Conservation (phyloP, 2,329 filamentous ascomycete species). For the Fusarium pilosicola region DNA sequence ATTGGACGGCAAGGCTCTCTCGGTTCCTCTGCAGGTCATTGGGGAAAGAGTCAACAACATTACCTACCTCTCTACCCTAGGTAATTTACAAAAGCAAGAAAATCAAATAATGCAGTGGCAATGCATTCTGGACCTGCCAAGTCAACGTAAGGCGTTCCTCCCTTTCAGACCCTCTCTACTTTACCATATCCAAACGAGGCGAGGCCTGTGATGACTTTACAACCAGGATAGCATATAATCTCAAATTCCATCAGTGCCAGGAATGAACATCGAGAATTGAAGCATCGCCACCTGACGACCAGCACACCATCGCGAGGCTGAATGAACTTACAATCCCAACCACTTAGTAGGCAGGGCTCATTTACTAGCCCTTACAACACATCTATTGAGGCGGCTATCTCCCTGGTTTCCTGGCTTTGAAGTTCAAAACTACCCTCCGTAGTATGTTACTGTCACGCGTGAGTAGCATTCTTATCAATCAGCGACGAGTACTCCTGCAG, state of each 20-base stretch:
- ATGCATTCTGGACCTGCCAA: neutral
- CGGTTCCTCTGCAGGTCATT: neutral
- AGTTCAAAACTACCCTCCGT: neutral
- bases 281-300: conserved; percentile 19
- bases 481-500: neutral
- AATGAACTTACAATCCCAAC: conserved; percentile 17
- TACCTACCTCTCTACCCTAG: too few relatives aligned
- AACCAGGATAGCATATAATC: conserved; percentile 8
- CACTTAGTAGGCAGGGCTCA: neutral
- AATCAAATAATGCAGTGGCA: neutral
- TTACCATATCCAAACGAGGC: fast-evolving
- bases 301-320: conserved; percentile 13
- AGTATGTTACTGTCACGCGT: neutral
- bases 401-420: neutral
- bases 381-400: neutral
- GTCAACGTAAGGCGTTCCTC: neutral
- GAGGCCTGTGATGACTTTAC: fast-evolving
- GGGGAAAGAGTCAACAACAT: neutral
- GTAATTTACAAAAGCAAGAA: too few relatives aligned
- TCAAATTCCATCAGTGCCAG: neutral
- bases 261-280: conserved; percentile 25
- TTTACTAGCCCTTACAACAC: neutral
- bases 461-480: neutral
- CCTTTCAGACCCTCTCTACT: too few relatives aligned
- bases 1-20: neutral